Percentiles rank a stretch among this genome's conserved stretches.
Conservation (phyloP, 2,329 filamentous ascomycete species). For the Ceratocystis colombiana region DNA sequence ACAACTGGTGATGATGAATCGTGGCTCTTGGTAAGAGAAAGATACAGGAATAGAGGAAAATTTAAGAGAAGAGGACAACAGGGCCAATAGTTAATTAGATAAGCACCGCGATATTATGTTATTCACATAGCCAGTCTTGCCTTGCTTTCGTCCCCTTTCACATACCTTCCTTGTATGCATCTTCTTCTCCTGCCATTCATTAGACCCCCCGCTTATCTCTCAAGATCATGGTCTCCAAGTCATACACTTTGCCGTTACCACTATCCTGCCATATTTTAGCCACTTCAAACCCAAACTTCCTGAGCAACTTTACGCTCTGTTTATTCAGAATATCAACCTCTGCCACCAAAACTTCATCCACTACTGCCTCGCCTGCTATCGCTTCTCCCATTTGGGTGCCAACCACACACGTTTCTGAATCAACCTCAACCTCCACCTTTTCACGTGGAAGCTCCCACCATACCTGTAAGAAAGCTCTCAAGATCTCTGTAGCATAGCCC, state of each 20-base stretch:
- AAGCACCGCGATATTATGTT: background rate
- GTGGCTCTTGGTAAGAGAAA: background rate
- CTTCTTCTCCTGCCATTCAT: background rate
- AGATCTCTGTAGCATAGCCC: constrained; percentile 49
- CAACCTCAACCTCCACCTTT: constrained; percentile 38
- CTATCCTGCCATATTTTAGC: constrained; percentile 36
- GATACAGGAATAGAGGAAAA: background rate
- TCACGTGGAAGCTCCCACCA: constrained; percentile 44
- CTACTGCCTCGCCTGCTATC: constrained; percentile 28
- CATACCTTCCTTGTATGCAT: background rate
- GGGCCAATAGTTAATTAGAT: background rate
- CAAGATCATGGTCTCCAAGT: constrained; percentile 20
- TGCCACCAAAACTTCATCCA: constrained; percentile 38
- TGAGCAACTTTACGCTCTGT: constrained; percentile 46
- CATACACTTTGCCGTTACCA: constrained; percentile 14
- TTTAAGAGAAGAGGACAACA: background rate
- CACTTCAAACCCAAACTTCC: constrained; percentile 45
- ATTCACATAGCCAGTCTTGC: constrained; percentile 20
- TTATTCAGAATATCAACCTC: constrained; percentile 42
- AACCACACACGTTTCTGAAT: constrained; percentile 32
- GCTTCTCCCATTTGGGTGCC: constrained; percentile 9
- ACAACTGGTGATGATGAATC: background rate
- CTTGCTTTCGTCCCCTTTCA: background rate
- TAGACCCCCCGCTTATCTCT: background rate
- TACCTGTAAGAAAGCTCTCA: constrained; percentile 38